These are phyloP conservation scores for Naganishia kalamii DNA, from an alignment of 768 basidiomycete species.

Conservation along the genomic window DNA sequence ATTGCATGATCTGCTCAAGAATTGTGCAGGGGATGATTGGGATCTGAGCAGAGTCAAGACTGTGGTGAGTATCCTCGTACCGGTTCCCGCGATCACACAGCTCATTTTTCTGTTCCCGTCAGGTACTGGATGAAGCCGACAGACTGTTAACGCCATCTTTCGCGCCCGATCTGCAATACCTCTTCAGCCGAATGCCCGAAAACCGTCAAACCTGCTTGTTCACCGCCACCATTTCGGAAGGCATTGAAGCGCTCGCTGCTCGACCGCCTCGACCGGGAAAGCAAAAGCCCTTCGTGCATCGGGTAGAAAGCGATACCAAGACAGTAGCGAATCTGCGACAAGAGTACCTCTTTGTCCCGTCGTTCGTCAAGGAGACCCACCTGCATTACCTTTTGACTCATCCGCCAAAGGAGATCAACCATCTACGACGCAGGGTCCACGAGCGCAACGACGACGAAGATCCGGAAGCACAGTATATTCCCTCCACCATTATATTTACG, in stretches of 20 bases:
- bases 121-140: conserved; percentile 97
- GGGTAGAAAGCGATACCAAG: conserved; percentile 66
- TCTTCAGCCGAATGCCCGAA: conserved; percentile 70
- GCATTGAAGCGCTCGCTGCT: conserved; percentile 70
- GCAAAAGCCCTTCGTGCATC: conserved; percentile 75
- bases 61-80: conserved; percentile 54
- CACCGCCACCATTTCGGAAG: conserved; percentile 84
- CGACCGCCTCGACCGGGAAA: conserved; percentile 74
- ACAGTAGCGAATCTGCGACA: conserved; percentile 86
- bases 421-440: conserved; percentile 52
- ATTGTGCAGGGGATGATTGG: conserved; percentile 68
- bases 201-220: conserved; percentile 94
- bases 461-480: conserved; percentile 51
- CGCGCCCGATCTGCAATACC: conserved; percentile 68
- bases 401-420: conserved; percentile 70
- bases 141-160: conserved; percentile 83
- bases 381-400: conserved; percentile 82
- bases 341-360: conserved; percentile 83
- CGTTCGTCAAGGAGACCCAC: conserved; percentile 87
- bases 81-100: not conserved
- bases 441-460: conserved; percentile 57
- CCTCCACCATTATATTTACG: conserved; percentile 90
- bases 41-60: conserved; percentile 75
- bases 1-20: conserved; percentile 80
- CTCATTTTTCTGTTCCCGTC: not conserved